Evolutionary conservation across 2,329 filamentous ascomycete species (phyloP).

Genomic region (Trichothecium sympodiale): DNA sequence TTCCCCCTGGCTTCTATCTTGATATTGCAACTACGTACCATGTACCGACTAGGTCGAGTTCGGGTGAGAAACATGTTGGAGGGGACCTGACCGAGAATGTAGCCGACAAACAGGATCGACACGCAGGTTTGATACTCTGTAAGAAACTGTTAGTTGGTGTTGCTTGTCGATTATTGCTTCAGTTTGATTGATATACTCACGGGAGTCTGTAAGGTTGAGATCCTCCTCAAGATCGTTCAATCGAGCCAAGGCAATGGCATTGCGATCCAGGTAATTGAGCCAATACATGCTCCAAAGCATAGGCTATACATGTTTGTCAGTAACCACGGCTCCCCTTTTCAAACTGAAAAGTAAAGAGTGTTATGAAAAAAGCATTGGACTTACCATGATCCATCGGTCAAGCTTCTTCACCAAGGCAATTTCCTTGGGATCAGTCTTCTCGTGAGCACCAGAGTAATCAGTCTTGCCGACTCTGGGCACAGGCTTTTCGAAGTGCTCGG

Average conservation of each 20-base stretch:
- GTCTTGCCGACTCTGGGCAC: constrained; percentile 10
- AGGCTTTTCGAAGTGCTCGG: constrained; percentile 5
- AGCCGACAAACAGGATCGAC: constrained; percentile 28
- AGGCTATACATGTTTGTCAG: constrained; percentile 10
- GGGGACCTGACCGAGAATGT: constrained; percentile 29
- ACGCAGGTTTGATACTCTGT: constrained; percentile 19
- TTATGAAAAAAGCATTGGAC: constrained; percentile 2
- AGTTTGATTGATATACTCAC: constrained; percentile 5
- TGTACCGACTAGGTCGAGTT: constrained; percentile 28
- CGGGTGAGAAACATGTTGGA: constrained; percentile 33
- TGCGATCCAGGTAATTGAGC: constrained; percentile 33
- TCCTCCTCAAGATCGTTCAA: constrained; percentile 19
- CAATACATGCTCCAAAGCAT: constrained; percentile 29
- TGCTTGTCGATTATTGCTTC: too few species aligned
- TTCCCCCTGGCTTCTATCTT: not conserved
- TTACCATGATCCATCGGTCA: constrained; percentile 25
- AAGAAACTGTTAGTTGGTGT: not conserved
- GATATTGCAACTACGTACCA: constrained; percentile 12
- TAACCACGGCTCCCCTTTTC: not conserved
- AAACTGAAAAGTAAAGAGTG: too few species aligned
- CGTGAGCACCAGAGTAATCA: constrained; percentile 26
- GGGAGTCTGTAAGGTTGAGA: constrained; percentile 10
- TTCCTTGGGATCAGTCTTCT: constrained; percentile 26
- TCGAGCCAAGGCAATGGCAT: constrained; percentile 32
- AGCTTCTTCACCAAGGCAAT: constrained; percentile 27